Evolutionary conservation across 2,329 filamentous ascomycete genomes (phyloP).

Genomic region (Ceratocystis alfenasii): DNA sequence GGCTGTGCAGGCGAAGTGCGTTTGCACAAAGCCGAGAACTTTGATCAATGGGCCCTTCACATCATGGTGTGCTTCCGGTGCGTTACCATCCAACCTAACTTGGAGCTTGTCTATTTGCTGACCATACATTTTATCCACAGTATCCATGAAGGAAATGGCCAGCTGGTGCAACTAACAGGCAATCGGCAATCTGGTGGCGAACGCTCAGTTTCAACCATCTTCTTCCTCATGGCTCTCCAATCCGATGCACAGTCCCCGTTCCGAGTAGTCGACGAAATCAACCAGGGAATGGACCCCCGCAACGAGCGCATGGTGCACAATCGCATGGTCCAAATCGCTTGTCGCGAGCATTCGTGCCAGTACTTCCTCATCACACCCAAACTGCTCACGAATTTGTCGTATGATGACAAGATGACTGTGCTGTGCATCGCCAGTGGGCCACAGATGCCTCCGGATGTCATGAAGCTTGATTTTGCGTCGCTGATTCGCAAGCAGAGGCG

Average conservation of each 20-base stretch:
- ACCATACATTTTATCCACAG: conserved; percentile 11
- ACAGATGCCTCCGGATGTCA: conserved; percentile 46
- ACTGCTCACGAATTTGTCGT: conserved; percentile 70
- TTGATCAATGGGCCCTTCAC: conserved; percentile 85
- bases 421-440: conserved; percentile 90
- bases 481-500: conserved; percentile 36
- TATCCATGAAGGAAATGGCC: conserved; percentile 21
- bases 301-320: conserved; percentile 98
- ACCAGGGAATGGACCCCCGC: conserved; percentile 97
- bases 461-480: conserved; percentile 39
- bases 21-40: conserved; percentile 82
- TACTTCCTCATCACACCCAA: conserved; percentile 99
- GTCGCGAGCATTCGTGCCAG: conserved; percentile 62
- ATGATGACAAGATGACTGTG: conserved; percentile 83
- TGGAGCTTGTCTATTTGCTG: conserved; percentile 10
- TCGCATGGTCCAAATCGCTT: conserved; percentile 96
- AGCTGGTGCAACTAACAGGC: conserved; percentile 49
- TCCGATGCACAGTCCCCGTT: conserved; percentile 88
- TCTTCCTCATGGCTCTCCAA: conserved; percentile 97
- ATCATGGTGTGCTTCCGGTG: conserved; percentile 93
- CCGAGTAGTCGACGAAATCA: conserved; percentile 98
- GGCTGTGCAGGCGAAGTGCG: conserved; percentile 84
- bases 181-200: conserved; percentile 95
- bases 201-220: conserved; percentile 91
- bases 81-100: conserved; percentile 26